phyloP scores from a whole-genome alignment of 1,284 basidiomycete species.

The Meira nashicola region DNA sequence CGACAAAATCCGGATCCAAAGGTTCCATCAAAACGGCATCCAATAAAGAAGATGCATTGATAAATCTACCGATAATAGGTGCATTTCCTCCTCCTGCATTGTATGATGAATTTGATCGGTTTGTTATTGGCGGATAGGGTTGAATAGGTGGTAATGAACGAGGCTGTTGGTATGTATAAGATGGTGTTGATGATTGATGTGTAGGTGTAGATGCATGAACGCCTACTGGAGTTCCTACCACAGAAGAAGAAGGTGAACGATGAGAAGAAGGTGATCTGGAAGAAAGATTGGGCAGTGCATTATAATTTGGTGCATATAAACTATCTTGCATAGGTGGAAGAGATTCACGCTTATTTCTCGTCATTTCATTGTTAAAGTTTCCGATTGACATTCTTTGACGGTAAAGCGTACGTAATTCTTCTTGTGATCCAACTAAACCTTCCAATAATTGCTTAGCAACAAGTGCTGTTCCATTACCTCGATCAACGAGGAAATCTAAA shows the following conservation, averaged over 20 bases:
- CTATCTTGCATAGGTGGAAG: neutral
- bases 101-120: neutral
- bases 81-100: neutral
- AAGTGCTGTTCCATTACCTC: neutral
- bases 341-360: neutral
- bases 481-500: neutral
- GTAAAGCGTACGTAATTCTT: neutral
- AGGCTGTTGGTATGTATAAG: neutral
- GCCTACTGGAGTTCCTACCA: no score
- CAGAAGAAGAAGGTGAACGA: neutral
- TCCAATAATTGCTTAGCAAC: neutral
- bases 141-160: no score
- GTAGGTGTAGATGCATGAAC: neutral
- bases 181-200: neutral
- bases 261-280: neutral
- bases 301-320: neutral
- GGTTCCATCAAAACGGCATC: neutral
- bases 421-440: neutral
- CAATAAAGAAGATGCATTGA: neutral
- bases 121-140: neutral
- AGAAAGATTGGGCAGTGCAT: neutral
- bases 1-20: neutral
- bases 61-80: neutral
- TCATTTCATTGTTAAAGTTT: neutral
- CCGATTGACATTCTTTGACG: neutral